Evolutionary conservation across 495 filamentous ascomycete species (phyloP), one percentile per base, ranked within the genome.

Genomic region (Penicillium malachiteum): DNA sequence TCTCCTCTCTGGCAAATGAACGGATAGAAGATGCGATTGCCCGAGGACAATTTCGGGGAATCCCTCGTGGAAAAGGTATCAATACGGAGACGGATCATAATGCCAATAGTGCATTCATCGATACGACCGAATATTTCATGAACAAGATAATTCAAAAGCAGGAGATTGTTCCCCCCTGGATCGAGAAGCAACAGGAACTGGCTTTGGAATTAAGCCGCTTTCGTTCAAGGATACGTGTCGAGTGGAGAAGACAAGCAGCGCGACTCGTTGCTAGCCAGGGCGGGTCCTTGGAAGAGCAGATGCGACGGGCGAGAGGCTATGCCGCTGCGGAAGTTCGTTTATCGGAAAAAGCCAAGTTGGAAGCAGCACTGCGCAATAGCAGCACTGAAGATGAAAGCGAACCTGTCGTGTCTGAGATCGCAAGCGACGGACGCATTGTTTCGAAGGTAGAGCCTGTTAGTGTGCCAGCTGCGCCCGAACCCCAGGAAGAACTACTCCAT

Each of bases 121-220:
- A 97, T 67, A 97, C 94, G 1, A 97, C 95, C 0, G 93, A 96
- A 71, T 97, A 96, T 67, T 90, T 97, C 60, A 87, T 98, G 86
- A 98, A 98, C 69, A 96, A 95, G 73, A 97, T 97, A 66, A 97
- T 98, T 57, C 87, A 97, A 73, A 88, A 89, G 52, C 94, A 98
- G 68, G 94, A 80, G 46, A 79, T 82, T 52, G 76, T 76, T 31
- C 78, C 68, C 43, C 79, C 73, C 5, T 81, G 70, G 95, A 97
- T 98, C 46, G 94, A 97, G 70, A 97, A 97, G 67, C 94, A 98
- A 69, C 94, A 97, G 68, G 92, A 97, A 61, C 75, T 98, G 7
- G 78, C 85, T 5, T 83, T 79, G 50, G 83, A 88, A 11, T 78
- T 86, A 7, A 79, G 76, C 41, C 75, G 79, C 7, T 97, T 98